A percentile compares a stretch with the other conserved stretches of the same genome.
Conservation (phyloP, 2,329 filamentous ascomycete genomes). For the Zymoseptoria passerinii region DNA sequence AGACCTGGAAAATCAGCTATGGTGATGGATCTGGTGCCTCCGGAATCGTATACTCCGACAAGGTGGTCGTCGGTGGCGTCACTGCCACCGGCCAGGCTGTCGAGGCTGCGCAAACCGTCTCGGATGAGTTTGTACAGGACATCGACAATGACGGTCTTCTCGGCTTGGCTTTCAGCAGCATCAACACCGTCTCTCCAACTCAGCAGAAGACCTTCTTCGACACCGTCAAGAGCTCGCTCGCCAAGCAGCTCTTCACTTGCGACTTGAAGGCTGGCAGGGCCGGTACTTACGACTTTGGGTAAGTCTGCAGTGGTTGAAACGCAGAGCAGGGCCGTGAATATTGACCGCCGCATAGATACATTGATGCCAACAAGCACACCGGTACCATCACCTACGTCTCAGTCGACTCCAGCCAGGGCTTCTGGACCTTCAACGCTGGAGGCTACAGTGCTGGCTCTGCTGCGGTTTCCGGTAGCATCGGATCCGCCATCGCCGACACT, state of each 20-base stretch:
- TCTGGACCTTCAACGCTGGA: slow-evolving; percentile 53
- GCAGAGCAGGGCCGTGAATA: not conserved
- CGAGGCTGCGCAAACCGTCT: slow-evolving; percentile 55
- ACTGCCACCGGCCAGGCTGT: slow-evolving; percentile 55
- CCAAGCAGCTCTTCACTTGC: slow-evolving; percentile 49
- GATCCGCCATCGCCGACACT: slow-evolving; percentile 58
- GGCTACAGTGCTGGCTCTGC: slow-evolving; percentile 48
- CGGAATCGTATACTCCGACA: slow-evolving; percentile 59
- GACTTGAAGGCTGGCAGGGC: slow-evolving; percentile 46
- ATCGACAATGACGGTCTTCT: slow-evolving; percentile 51
- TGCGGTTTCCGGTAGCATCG: slow-evolving; percentile 37
- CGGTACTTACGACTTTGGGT: slow-evolving; percentile 49
- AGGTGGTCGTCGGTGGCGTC: slow-evolving; percentile 52
- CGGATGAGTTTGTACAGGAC: slow-evolving; percentile 44
- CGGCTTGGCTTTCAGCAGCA: slow-evolving; percentile 50
- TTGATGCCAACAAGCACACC: slow-evolving; percentile 49
- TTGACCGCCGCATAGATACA: slow-evolving; percentile 39
- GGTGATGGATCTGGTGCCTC: slow-evolving; percentile 56
- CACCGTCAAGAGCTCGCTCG: slow-evolving; percentile 46
- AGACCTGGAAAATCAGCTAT: slow-evolving; percentile 45
- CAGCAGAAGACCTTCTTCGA: slow-evolving; percentile 53
- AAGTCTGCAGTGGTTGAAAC: slow-evolving; percentile 34
- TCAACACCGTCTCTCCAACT: slow-evolving; percentile 49
- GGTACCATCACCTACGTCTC: slow-evolving; percentile 49
- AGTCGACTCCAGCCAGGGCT: slow-evolving; percentile 51